Evolutionary conservation across 257 asterid species (phyloP), one percentile per base, ranked within the genome.

Genomic region (Mitragyna speciosa): DNA sequence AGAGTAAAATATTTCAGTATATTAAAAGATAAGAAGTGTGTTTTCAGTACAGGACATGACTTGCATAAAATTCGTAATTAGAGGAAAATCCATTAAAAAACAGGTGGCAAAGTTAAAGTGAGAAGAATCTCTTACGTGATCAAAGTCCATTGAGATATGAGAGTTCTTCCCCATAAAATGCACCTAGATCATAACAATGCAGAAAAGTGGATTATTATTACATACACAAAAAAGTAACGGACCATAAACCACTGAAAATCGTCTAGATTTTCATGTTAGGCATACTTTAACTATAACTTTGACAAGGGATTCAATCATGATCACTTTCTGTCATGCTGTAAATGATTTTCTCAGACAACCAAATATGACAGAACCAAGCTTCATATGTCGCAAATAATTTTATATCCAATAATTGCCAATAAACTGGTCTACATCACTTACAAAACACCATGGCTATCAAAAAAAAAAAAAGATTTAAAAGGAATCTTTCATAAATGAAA

Each of bases 111-210:
- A 22, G 41, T 68, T 30, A 0, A 22, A 54, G 17, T 59, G 41
- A 69, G 48, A 28, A 82, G 59, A 68, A 79, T 31, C 66, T 61
- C 86, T 82, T 88, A 86, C 91, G 66, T 84, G 85, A 81, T 88
- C 91, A 73, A 88, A 82, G 80, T 88, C 91, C 89, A 88, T 86
- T 5, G 89, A 88, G 61, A 88, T 84, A 54, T 88, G 89, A 47
- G 91, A 84, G 72, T 86, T 88, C 86, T 82, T 86, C 33, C 89
- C 89, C 91, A 88, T 88, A 76, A 88, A 86, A 47, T 73, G 77
- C 75, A 88, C 91, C 91, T 88, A 58, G 49, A 78, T 51, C 71
- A 61, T 41, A 72, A 78, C 6, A 45, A 51, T 58, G 12, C 70
- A 81, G 28, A 16, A 68, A 33, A 41, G 36, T 45, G 49, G 15